Evolutionary conservation across 129 eudicot genomes (phyloP).

Genomic region (Heracleum sosnowskyi): DNA sequence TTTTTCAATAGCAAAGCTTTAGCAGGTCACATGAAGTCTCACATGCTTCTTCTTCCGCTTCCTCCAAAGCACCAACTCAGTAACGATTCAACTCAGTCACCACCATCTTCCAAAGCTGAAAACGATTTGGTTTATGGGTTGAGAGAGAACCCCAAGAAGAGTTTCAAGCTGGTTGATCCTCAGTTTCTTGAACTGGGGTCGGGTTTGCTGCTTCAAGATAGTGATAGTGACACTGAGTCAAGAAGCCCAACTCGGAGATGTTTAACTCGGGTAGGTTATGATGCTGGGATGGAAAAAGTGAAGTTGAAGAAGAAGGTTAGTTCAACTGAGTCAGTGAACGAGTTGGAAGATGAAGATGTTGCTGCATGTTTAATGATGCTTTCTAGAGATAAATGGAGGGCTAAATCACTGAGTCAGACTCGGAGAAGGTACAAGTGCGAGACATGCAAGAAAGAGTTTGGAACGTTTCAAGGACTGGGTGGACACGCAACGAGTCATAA

Average conservation of each 20-base stretch:
- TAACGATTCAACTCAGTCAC: slow-evolving; percentile 18
- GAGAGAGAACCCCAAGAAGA: slow-evolving; percentile 37
- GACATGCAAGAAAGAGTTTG: slow-evolving; percentile 37
- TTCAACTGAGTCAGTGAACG: slow-evolving; percentile 21
- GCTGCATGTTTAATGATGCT: slow-evolving; percentile 51
- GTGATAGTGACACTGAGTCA: slow-evolving; percentile 35
- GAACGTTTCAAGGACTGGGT: slow-evolving; percentile 46
- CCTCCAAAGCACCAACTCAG: slow-evolving; percentile 21
- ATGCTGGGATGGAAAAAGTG: neutral
- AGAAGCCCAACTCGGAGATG: slow-evolving; percentile 26
- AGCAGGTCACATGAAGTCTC: slow-evolving; percentile 53
- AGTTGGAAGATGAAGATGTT: slow-evolving; percentile 35
- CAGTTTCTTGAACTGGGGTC: slow-evolving; percentile 21
- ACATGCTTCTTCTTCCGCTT: slow-evolving; percentile 28
- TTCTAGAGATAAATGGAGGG: slow-evolving; percentile 37
- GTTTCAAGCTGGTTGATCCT: slow-evolving; percentile 17
- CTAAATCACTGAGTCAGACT: neutral
- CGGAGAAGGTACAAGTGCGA: slow-evolving; percentile 21
- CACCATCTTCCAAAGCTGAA: neutral
- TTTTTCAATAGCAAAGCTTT: slow-evolving; percentile 35
- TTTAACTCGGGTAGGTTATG: slow-evolving; percentile 17
- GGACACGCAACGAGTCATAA: slow-evolving; percentile 42
- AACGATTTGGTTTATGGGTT: slow-evolving; percentile 14
- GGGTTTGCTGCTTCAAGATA: slow-evolving; percentile 22
- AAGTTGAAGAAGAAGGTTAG: slow-evolving; percentile 15